Evolutionary conservation across 371 early-diverging fungal species (phyloP).

Genomic region (Rhizopus arrhizus): DNA sequence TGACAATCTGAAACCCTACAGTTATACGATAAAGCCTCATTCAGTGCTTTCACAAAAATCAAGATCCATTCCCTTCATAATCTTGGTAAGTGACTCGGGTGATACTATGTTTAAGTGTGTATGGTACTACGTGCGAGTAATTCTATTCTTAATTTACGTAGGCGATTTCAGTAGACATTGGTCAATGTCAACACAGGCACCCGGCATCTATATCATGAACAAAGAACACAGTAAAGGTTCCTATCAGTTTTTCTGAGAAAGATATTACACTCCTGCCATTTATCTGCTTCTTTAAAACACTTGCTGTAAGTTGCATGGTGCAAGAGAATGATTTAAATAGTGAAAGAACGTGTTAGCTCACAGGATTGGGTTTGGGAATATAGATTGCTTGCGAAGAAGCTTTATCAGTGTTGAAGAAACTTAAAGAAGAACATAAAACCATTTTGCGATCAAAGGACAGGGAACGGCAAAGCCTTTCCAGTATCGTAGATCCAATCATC

Average conservation of each 20-base stretch:
- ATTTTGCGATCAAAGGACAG: slow-evolving; percentile 28
- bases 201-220: slow-evolving; percentile 31
- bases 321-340: slow-evolving; percentile 32
- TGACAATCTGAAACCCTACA: too few relatives aligned
- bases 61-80: slow-evolving; percentile 32
- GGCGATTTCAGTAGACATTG: slow-evolving; percentile 32
- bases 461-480: slow-evolving; percentile 24
- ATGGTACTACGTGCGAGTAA: slow-evolving; percentile 17
- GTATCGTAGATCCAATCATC: slow-evolving; percentile 25
- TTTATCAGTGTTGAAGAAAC: slow-evolving; percentile 24
- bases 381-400: slow-evolving; percentile 33
- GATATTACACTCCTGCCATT: slow-evolving; percentile 29
- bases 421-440: slow-evolving; percentile 26
- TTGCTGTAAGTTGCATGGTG: slow-evolving; percentile 32
- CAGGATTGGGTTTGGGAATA: slow-evolving; percentile 29
- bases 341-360: slow-evolving; percentile 25
- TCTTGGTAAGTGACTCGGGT: slow-evolving; percentile 31
- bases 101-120: slow-evolving; percentile 23
- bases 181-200: slow-evolving; percentile 34
- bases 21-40: slow-evolving; percentile 25
- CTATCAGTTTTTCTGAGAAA: slow-evolving; percentile 29
- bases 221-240: slow-evolving; percentile 34
- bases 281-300: slow-evolving; percentile 35
- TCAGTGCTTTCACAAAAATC: slow-evolving; percentile 28
- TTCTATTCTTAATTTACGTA: slow-evolving; percentile 26